A percentile compares a stretch with the other conserved stretches of the same genome.
Conservation (phyloP, 352 stramenopile species). For the Globisporangium heterothallicum region DNA sequence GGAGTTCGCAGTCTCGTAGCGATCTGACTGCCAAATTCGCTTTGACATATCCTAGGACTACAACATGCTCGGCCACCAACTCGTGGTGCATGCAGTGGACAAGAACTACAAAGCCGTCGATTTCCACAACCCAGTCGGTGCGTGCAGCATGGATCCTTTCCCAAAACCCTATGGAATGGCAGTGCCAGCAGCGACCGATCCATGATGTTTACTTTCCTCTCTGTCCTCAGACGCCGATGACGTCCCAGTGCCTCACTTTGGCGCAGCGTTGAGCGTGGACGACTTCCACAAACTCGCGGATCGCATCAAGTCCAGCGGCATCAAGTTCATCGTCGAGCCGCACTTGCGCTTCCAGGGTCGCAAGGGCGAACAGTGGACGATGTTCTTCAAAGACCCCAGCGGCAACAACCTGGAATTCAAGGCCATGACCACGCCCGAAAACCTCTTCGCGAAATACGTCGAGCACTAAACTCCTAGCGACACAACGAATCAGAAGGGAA, state of each 20-base stretch:
- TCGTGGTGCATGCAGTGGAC: constrained; percentile 88
- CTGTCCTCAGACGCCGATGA: constrained; percentile 95
- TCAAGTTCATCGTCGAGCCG: constrained; percentile 95
- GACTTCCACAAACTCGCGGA: constrained; percentile 90
- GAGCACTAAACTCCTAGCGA: constrained; percentile 37
- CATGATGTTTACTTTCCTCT: too few relatives aligned
- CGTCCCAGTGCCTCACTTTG: constrained; percentile 96
- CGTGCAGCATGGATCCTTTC: too few relatives aligned
- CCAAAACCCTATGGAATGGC: too few relatives aligned
- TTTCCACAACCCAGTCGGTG: constrained; percentile 95
- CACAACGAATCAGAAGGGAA: neutral
- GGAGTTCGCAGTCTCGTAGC: too few relatives aligned
- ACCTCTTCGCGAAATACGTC: constrained; percentile 98
- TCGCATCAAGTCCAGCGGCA: constrained; percentile 59
- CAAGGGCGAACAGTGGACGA: constrained; percentile 98
- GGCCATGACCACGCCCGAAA: constrained; percentile 95
- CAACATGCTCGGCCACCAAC: constrained; percentile 85
- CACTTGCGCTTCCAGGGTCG: constrained; percentile 92
- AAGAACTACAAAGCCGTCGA: constrained; percentile 91
- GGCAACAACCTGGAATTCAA: constrained; percentile 99
- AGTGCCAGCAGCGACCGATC: too few relatives aligned
- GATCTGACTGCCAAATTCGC: too few relatives aligned
- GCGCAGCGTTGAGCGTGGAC: constrained; percentile 89
- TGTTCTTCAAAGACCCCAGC: constrained; percentile 99
- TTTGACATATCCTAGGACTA: constrained; percentile 73